Evolutionary conservation across 2,329 filamentous ascomycete genomes (phyloP).

Genomic region (Fusarium mangiferae): DNA sequence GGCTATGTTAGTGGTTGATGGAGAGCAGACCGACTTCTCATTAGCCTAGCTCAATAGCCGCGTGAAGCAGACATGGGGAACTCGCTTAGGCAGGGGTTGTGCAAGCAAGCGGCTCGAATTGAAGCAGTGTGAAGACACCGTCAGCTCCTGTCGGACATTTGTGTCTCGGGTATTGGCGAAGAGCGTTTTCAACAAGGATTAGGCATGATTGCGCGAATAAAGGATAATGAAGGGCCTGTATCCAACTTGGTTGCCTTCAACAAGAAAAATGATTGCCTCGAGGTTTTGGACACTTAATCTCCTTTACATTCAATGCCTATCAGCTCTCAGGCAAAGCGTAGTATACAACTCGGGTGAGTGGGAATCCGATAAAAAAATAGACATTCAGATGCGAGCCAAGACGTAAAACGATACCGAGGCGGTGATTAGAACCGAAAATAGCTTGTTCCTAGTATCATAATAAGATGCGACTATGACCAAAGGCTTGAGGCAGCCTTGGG

Average conservation of each 20-base stretch:
- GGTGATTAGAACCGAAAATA: constrained; percentile 7
- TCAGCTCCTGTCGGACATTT: constrained; percentile 30
- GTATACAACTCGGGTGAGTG: not conserved
- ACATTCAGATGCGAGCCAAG: not conserved
- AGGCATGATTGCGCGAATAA: constrained; percentile 27
- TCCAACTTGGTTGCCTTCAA: not conserved
- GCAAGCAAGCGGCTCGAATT: constrained; percentile 22
- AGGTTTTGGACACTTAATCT: not conserved
- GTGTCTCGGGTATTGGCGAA: constrained; percentile 34
- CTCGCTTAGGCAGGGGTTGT: constrained; percentile 25
- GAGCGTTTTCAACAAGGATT: constrained; percentile 18
- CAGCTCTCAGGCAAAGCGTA: not conserved
- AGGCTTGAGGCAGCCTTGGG: constrained; percentile 5
- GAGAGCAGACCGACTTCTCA: constrained; percentile 17
- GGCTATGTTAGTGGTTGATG: not conserved
- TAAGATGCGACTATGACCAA: constrained; percentile 1
- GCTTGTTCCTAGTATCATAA: constrained; percentile 6
- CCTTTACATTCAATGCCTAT: not conserved
- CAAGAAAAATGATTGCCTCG: not conserved
- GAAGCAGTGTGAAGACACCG: constrained; percentile 10
- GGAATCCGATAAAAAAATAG: not conserved
- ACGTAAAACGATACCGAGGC: constrained; percentile 1
- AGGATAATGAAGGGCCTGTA: not conserved
- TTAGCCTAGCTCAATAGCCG: constrained; percentile 21
- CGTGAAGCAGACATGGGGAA: constrained; percentile 8